Conservation (phyloP, 768 basidiomycete genomes). For the Roridomyces roridus region DNA sequence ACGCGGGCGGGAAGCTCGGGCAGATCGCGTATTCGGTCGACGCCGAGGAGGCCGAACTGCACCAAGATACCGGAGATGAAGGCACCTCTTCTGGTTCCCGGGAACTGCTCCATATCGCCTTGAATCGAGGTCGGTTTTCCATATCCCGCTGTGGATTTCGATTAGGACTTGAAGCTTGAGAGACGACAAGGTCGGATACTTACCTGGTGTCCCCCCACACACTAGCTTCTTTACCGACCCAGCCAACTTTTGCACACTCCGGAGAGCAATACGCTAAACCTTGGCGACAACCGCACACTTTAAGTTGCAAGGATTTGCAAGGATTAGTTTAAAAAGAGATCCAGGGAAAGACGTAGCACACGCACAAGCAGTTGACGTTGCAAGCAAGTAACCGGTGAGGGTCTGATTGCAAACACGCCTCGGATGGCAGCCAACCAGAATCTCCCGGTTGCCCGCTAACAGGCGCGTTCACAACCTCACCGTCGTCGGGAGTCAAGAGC, state of each 20-base stretch:
- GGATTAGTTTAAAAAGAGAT: background rate
- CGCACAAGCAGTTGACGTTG: too few species aligned
- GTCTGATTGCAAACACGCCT: too few species aligned
- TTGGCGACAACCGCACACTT: conserved; percentile 7
- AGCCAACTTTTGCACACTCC: conserved; percentile 1
- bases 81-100: conserved; percentile 4
- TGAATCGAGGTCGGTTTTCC: background rate
- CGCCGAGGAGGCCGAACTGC: conserved; percentile 8
- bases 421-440: too few species aligned
- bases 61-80: background rate
- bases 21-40: conserved; percentile 5
- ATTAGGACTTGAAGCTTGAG: background rate
- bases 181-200: background rate
- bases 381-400: too few species aligned
- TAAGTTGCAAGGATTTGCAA: background rate
- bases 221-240: background rate
- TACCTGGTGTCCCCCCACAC: conserved; percentile 2
- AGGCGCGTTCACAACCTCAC: too few species aligned
- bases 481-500: too few species aligned
- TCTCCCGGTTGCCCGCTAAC: too few species aligned
- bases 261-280: conserved; percentile 4
- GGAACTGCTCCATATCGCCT: conserved; percentile 4
- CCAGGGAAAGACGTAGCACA: background rate
- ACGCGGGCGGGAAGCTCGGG: conserved; percentile 31
- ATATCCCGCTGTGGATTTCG: background rate